phyloP scores from a whole-genome alignment of 257 asterid genomes.

The Plantago major region DNA sequence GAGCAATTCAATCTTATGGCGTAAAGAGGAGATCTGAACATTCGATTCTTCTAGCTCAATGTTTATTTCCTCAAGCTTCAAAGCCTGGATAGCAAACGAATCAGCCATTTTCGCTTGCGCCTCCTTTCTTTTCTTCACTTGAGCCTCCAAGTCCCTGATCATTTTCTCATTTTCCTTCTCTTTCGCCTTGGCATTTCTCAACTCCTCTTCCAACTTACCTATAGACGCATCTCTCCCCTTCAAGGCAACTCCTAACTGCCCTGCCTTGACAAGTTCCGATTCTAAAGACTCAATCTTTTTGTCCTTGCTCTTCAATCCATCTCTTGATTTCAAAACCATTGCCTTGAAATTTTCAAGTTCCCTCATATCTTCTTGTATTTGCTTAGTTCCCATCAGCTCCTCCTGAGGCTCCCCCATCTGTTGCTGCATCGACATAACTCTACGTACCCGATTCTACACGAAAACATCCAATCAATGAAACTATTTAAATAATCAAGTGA shows the following conservation, averaged over 20 bases:
- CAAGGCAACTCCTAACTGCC: slow-evolving; percentile 29
- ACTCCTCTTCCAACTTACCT: slow-evolving; percentile 36
- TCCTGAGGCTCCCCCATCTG: slow-evolving; percentile 47
- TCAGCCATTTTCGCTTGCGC: slow-evolving; percentile 37
- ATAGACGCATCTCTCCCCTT: slow-evolving; percentile 31
- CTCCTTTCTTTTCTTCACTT: slow-evolving; percentile 29
- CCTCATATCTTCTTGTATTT: slow-evolving; percentile 16
- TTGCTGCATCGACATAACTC: slow-evolving; percentile 34
- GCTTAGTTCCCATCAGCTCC: slow-evolving; percentile 45
- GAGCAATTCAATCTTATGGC: slow-evolving; percentile 30
- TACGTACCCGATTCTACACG: slow-evolving; percentile 29
- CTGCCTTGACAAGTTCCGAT: slow-evolving; percentile 30
- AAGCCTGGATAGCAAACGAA: slow-evolving; percentile 29
- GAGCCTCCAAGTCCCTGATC: slow-evolving; percentile 49
- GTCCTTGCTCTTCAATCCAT: slow-evolving; percentile 41
- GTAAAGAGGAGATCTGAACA: slow-evolving; percentile 34
- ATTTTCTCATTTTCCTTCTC: slow-evolving; percentile 30
- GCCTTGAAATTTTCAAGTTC: slow-evolving; percentile 47
- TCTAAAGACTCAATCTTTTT: slow-evolving; percentile 39
- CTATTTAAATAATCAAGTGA: neutral
- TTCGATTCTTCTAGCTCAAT: slow-evolving; percentile 53
- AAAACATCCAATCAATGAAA: neutral
- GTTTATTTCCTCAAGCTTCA: slow-evolving; percentile 42
- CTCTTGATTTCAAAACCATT: slow-evolving; percentile 25
- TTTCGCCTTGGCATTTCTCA: slow-evolving; percentile 27